A percentile compares a stretch with the other conserved stretches of the same genome.
phyloP scores from a whole-genome alignment of 192 early-diverging fungal species.

The Coemansia sp. region DNA sequence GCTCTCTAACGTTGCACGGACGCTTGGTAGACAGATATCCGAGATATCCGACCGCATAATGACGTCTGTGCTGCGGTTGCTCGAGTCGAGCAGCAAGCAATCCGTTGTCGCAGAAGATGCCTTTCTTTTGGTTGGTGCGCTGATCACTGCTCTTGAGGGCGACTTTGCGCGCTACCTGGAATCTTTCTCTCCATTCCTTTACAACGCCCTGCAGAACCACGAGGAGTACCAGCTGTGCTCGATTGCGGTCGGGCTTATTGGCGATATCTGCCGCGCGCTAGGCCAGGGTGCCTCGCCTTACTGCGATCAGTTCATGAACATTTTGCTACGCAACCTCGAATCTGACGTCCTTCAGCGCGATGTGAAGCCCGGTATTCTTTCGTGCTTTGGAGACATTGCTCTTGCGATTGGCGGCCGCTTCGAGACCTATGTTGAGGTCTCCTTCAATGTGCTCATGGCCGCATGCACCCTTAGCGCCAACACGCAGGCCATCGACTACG shows the following conservation, averaged over 20 bases:
- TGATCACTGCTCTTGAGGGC: constrained; percentile 74
- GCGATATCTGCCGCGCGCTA: constrained; percentile 92
- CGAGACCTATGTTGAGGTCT: constrained; percentile 74
- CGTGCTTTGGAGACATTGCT: constrained; percentile 98
- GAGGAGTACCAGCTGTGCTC: constrained; percentile 90
- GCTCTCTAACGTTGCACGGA: constrained; percentile 82
- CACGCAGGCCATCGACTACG: constrained; percentile 59
- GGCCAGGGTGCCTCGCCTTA: constrained; percentile 68
- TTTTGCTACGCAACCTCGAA: constrained; percentile 77
- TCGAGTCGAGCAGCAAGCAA: constrained; percentile 68
- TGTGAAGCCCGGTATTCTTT: constrained; percentile 92
- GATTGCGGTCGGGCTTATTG: constrained; percentile 95
- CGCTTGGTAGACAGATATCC: constrained; percentile 69
- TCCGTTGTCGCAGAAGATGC: constrained; percentile 90
- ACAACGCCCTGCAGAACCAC: constrained; percentile 80
- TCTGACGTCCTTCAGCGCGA: constrained; percentile 74
- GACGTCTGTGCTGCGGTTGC: constrained; percentile 78
- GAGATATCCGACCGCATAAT: constrained; percentile 87
- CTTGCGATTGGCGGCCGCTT: constrained; percentile 89
- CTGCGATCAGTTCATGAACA: constrained; percentile 83
- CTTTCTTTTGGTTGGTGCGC: constrained; percentile 86
- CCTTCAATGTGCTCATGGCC: constrained; percentile 86
- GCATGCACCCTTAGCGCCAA: constrained; percentile 71
- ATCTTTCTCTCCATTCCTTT: constrained; percentile 80
- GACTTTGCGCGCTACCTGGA: constrained; percentile 91